Percentiles rank a stretch among this genome's conserved stretches.
phyloP scores from a whole-genome alignment of 108 stramenopile species.

The Hondaea fermentalgiana region DNA sequence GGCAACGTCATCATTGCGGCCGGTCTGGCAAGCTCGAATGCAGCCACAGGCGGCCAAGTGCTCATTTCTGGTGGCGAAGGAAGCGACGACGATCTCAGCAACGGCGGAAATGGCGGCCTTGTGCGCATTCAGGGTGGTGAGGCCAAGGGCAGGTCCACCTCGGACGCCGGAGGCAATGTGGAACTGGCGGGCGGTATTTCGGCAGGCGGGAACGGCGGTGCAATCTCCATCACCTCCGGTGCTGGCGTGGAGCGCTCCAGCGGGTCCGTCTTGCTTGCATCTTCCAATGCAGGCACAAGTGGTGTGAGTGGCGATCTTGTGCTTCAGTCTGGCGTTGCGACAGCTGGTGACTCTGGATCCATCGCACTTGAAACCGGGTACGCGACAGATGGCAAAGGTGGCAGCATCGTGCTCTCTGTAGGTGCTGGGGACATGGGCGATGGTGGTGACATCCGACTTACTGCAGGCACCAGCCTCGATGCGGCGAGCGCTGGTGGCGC shows the following conservation, averaged over 20 bases:
- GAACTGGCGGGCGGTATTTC: conserved; percentile 29
- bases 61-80: conserved; percentile 40
- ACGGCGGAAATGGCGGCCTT: conserved; percentile 36
- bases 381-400: conserved; percentile 16
- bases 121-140: conserved; percentile 31
- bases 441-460: conserved; percentile 28
- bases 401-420: conserved; percentile 2
- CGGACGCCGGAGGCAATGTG: conserved; percentile 32
- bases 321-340: conserved; percentile 30
- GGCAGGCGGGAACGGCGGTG: conserved; percentile 31
- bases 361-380: not conserved
- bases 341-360: not conserved
- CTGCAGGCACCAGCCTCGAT: conserved; percentile 20
- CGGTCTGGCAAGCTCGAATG: conserved; percentile 21
- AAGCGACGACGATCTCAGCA: conserved; percentile 27
- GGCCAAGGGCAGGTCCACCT: conserved; percentile 17
- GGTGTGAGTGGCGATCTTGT: conserved; percentile 36
- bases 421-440: conserved; percentile 39
- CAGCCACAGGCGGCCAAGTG: conserved; percentile 26
- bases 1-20: conserved; percentile 37
- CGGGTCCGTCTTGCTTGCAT: conserved; percentile 28
- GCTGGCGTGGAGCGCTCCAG: conserved; percentile 13
- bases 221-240: conserved; percentile 35
- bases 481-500: not conserved
- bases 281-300: conserved; percentile 25